Evolutionary conservation across 768 basidiomycete genomes (phyloP).

Genomic region (Thelephora aurantiotincta): DNA sequence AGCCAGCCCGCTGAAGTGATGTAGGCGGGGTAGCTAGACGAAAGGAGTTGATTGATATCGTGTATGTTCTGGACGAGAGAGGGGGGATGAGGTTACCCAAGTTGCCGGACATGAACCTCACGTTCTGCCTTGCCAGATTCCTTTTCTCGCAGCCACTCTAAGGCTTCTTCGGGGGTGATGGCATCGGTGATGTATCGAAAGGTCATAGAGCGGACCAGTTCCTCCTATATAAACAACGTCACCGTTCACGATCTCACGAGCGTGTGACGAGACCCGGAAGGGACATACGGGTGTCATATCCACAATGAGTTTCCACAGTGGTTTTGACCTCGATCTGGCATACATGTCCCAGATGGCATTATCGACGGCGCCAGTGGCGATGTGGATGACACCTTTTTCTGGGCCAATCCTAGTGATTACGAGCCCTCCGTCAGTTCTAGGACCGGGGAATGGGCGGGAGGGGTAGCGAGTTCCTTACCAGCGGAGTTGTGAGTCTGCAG

Average conservation of each 20-base stretch:
- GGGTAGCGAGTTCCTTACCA: constrained; percentile 39
- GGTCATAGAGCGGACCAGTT: constrained; percentile 59
- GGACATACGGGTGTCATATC: constrained; percentile 65
- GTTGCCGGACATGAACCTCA: constrained; percentile 56
- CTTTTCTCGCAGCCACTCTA: constrained; percentile 66
- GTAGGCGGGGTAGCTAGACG: constrained; percentile 74
- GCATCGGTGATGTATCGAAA: constrained; percentile 91
- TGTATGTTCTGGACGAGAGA: background rate
- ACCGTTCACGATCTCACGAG: background rate
- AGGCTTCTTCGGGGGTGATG: constrained; percentile 82
- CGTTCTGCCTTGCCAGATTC: constrained; percentile 67
- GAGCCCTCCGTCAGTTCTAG: background rate
- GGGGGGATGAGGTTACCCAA: constrained; percentile 31
- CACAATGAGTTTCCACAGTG: constrained; percentile 86
- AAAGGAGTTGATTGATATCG: background rate
- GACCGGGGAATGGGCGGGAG: background rate
- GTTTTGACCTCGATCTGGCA: constrained; percentile 66
- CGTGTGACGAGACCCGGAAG: background rate
- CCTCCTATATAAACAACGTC: constrained; percentile 33
- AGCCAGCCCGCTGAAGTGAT: constrained; percentile 92
- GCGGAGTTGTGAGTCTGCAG: constrained; percentile 80
- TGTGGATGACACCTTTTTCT: constrained; percentile 90
- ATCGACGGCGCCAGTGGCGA: constrained; percentile 78
- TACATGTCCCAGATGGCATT: constrained; percentile 95
- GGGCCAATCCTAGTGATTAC: constrained; percentile 59